Base-by-base conservation (phyloP, 2,329 filamentous ascomycete species). In the Sphaceloma murrayae region DNA sequence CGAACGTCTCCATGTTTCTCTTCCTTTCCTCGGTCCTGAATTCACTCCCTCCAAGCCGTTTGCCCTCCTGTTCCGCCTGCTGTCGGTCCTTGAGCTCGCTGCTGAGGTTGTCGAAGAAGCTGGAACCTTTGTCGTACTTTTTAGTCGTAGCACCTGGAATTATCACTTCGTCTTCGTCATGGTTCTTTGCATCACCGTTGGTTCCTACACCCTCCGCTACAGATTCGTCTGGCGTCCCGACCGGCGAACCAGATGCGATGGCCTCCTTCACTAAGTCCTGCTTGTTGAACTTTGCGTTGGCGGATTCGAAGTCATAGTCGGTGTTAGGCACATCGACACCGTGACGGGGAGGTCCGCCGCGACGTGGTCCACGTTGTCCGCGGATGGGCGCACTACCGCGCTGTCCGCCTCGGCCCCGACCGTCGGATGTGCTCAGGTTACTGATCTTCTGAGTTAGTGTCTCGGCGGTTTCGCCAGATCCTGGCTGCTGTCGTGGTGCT, bases 61-160 rank as follows among this genome's bases (percentile, higher is more conserved):
- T 77, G 50, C 77, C 74, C 3, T 73, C 74, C 31, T 70, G 71
- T 39, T 58, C 51, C 29, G 79, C 80, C 49, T 89, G 85, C 42
- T 85, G 79, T 32, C 91, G 78, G 52, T 98, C 91, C 62, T 84
- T 93, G 50, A 85, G 75, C 61, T 98, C 91, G 53, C 85, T 94
- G 1, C 86, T 94, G 52, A 98, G 95, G 63, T 98, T 95, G 66
- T 98, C 91, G 59, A 98, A 98, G 72, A 98, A 98, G 1, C 86
- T 94, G 3, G 69, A 78, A 4, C 80, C 74, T 65, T 87, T 94
- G 69, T 95, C 89, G 67, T 98, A 98, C 0, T 77, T 74, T 21
- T 65, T 60, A 26, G 69, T 66, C 6, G 54, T 49, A 14, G 62
- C 57, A 6, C 51, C 47, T 5, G 69, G 70, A 9, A 68, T 65